Evolutionary conservation across 768 basidiomycete species (phyloP), one percentile per base, ranked within the genome.

Genomic region (Lactarius indigo): DNA sequence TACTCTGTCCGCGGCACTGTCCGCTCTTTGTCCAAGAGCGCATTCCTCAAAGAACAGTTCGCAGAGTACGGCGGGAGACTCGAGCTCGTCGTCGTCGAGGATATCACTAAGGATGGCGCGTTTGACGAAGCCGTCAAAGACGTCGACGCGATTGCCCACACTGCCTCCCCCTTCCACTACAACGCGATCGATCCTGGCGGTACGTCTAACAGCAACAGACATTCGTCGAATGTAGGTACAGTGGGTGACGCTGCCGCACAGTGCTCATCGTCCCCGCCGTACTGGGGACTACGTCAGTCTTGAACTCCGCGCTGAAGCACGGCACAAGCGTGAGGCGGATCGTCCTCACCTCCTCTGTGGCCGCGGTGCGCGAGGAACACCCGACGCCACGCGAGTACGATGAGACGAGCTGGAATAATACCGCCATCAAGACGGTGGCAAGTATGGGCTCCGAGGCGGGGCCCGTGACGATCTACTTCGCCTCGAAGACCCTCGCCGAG

Each of bases 91-190:
- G 76, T 91, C 26, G 90, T 94, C 0, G 81, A 84, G 56, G 91
- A 95, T 71, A 89, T 94, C 68, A 79, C 79, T 8, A 73, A 80
- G 76, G 84, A 84, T 55, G 59, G 78, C 8, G 89, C 87, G 1
- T 95, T 92, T 68, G 90, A 94, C 73, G 86, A 91, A 59, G 91
- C 87, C 0, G 88, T 93, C 65, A 84, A 87, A 74, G 90, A 83
- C 1, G 85, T 93, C 9, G 87, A 91, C 65, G 92, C 83, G 0
- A 84, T 94, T 59, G 81, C 79, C 42, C 91, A 91, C 71, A 85
- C 81, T 4, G 89, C 89, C 0, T 90, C 89, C 1, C 89, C 90
- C 1, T 81, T 86, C 71, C 77, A 82, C 62, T 67, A 78, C 30
- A 76, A 81, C 1, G 80, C 78, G 1, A 76, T 79, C n/a, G 80